These are phyloP conservation scores for Huntiella decipiens DNA, from an alignment of 2,329 filamentous ascomycete genomes.

Conservation along the genomic window DNA sequence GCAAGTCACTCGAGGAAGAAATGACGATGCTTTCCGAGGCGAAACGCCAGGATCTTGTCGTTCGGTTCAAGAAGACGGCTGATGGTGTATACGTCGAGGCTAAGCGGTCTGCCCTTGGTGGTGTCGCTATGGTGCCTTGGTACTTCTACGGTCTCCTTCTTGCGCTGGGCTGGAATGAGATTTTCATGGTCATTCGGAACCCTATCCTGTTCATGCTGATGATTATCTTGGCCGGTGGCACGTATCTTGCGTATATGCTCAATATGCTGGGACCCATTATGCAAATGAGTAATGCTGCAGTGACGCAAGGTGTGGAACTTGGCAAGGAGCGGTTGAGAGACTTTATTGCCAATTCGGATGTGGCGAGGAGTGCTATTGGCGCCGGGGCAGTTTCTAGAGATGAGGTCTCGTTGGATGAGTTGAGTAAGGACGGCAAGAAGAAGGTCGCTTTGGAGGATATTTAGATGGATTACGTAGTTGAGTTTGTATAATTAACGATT, in stretches of 20 bases:
- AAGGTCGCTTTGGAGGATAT: slow-evolving; percentile 37
- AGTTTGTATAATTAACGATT: not conserved
- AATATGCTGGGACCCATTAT: slow-evolving; percentile 93
- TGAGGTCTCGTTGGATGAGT: slow-evolving; percentile 36
- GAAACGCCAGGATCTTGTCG: slow-evolving; percentile 78
- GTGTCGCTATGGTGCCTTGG: slow-evolving; percentile 78
- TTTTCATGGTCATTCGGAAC: slow-evolving; percentile 82
- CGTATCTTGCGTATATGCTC: slow-evolving; percentile 80
- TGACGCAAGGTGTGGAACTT: slow-evolving; percentile 69
- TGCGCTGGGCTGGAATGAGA: slow-evolving; percentile 96
- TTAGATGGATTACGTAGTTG: slow-evolving; percentile 15
- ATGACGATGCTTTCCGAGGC: slow-evolving; percentile 84
- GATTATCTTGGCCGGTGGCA: slow-evolving; percentile 53
- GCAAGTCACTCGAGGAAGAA: slow-evolving; percentile 87
- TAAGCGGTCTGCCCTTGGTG: slow-evolving; percentile 88
- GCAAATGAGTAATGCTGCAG: slow-evolving; percentile 83
- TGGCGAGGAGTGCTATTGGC: slow-evolving; percentile 62
- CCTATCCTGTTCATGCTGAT: slow-evolving; percentile 83
- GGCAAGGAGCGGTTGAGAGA: slow-evolving; percentile 81
- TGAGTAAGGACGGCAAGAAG: slow-evolving; percentile 42
- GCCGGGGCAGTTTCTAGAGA: slow-evolving; percentile 36
- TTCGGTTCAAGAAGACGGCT: slow-evolving; percentile 94
- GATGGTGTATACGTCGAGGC: slow-evolving; percentile 97
- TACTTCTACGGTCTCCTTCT: slow-evolving; percentile 87
- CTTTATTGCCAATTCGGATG: slow-evolving; percentile 75